phyloP scores from a whole-genome alignment of 2,329 filamentous ascomycete species.

The Beauveria medogensis region DNA sequence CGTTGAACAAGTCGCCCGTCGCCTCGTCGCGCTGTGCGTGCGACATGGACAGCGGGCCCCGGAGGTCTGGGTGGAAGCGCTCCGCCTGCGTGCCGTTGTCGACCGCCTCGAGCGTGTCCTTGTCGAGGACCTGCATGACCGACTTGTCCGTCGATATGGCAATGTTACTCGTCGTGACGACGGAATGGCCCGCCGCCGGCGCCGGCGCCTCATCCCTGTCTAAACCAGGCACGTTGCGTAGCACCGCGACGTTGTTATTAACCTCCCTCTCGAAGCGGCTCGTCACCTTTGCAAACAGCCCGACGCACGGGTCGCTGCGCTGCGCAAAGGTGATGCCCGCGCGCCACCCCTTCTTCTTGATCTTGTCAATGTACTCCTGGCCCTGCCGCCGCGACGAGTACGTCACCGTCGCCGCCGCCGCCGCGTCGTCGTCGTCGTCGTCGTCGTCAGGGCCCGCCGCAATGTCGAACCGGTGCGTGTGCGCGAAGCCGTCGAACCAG shows the following conservation, averaged over 20 bases:
- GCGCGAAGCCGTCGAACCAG: constrained; percentile 66
- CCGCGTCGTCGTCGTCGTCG: too few species aligned
- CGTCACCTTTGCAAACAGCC: constrained; percentile 58
- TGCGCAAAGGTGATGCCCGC: constrained; percentile 54
- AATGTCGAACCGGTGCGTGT: constrained; percentile 60
- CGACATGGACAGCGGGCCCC: constrained; percentile 54
- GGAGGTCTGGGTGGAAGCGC: constrained; percentile 54
- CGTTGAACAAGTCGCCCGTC: constrained; percentile 67
- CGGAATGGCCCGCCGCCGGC: constrained; percentile 20
- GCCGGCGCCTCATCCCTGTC: background rate
- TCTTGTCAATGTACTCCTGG: constrained; percentile 33
- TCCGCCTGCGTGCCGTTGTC: constrained; percentile 45
- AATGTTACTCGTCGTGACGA: constrained; percentile 14
- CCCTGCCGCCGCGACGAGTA: constrained; percentile 58
- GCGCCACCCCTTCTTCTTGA: constrained; percentile 45
- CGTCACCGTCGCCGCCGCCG: background rate
- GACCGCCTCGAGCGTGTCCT: constrained; percentile 58
- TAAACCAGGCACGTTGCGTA: constrained; percentile 29
- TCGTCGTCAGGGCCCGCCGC: constrained; percentile 18
- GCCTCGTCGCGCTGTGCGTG: constrained; percentile 59
- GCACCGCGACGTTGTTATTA: constrained; percentile 49
- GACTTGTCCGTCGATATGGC: constrained; percentile 36
- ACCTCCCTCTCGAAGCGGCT: constrained; percentile 36
- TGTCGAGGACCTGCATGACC: constrained; percentile 51
- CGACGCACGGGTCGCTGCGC: constrained; percentile 59